A percentile compares a stretch with the other conserved stretches of the same genome.
Evolutionary conservation across 202 grass and related monocot species (phyloP).

Genomic region (Bolboschoenoplectus hybrid): DNA sequence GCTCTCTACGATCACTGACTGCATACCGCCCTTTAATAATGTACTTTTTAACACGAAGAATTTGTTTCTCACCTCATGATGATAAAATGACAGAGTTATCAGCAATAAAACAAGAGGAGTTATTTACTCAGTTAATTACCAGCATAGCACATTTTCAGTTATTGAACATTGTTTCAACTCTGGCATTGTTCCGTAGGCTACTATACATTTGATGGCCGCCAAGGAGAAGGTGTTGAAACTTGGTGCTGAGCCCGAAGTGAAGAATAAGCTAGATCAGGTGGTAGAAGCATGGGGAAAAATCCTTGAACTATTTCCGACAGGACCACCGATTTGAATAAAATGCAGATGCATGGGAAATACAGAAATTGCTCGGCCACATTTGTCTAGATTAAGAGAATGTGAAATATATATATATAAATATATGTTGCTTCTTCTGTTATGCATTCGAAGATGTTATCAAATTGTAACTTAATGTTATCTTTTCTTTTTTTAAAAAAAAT

Average conservation of each 20-base stretch:
- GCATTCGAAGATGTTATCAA: neutral
- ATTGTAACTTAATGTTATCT: neutral
- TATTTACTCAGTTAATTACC: neutral
- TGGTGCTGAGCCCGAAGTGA: constrained; percentile 34
- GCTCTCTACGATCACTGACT: neutral
- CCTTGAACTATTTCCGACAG: neutral
- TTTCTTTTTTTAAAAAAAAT: neutral
- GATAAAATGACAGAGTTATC: neutral
- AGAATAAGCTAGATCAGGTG: constrained; percentile 42
- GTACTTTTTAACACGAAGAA: constrained; percentile 5
- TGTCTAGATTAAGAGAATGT: neutral
- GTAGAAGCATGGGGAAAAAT: constrained; percentile 41
- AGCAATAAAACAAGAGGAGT: neutral
- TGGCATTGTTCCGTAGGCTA: constrained; percentile 43
- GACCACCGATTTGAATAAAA: neutral
- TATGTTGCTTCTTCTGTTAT: neutral
- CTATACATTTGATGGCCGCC: constrained; percentile 66
- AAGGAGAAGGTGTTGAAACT: constrained; percentile 54
- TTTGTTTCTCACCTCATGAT: neutral
- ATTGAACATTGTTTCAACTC: neutral
- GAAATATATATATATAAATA: neutral
- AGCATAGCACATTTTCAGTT: neutral
- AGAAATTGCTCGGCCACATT: neutral
- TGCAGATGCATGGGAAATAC: neutral
- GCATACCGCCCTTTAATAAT: neutral